Evolutionary conservation across 768 basidiomycete species (phyloP), one percentile per base, ranked within the genome.

Genomic region (Auriscalpium orientale): DNA sequence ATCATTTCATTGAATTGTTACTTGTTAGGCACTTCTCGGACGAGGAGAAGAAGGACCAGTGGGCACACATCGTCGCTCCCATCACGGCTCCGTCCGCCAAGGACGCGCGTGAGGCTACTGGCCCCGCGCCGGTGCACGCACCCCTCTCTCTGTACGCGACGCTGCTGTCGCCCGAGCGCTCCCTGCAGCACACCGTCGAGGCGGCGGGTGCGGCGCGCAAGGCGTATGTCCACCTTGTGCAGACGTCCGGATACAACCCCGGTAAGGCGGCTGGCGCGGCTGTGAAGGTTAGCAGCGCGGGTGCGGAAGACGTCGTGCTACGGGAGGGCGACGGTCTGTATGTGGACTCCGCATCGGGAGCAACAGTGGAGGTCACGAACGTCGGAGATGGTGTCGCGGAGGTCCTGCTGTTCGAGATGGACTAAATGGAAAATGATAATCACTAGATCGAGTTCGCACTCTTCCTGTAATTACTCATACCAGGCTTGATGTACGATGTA

Each of bases 321-420:
- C 79, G 80, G 35, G 95, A 98, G 63, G 95, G 95, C 0, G 95
- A 98, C 65, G 93, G 91, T 0, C 84, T 85, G 12, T 98, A 93
- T 69, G 68, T 95, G 46, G 63, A 71, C 47, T 76, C 79, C 1
- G 79, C 73, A 1, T 69, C 72, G 0, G 76, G 72, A 0, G 75
- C 79, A 20, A 72, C 68, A 54, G 49, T 79, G 44, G 64, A 70
- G 35, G 73, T 85, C 2, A 77, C 80, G 68, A 95, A 91, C 61
- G 73, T 77, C 4, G 89, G 91, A 0, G 79, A 81, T 53, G 71
- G 67, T 22, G 75, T 76, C 12, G 88, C 84, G 0, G 93, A 95
- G 71, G 75, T 92, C 18, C 67, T 95, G 51, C 66, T 94, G 15
- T 95, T 94, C 62, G 91, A 94, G 69, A 69, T 91, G 62, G 84